Base-by-base conservation (phyloP, 2,329 filamentous ascomycete genomes). In the Cytospora mali region DNA sequence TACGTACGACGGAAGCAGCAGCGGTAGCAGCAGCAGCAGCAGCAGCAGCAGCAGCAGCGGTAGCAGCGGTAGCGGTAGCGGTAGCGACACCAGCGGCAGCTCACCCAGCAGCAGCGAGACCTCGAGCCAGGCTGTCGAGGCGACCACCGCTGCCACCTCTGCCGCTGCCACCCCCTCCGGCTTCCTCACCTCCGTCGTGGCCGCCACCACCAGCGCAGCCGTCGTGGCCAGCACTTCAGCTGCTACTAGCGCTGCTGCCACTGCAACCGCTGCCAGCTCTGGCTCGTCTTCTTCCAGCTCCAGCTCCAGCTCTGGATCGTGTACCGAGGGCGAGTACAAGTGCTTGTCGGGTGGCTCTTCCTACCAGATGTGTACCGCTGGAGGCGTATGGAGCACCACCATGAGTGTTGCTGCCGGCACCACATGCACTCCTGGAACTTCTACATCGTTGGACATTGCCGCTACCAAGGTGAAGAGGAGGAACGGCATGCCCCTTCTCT, bases 1-100 rank as follows among this genome's bases (percentile, higher is more conserved):
- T 6, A 65, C 28, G 21, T 63, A 42, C 35, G 51, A 42, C 60
- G 49, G 55, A 29, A 58, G 48, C 62, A 74, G 75, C 33, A 66
- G 70, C 57, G 73, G 70, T 59, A 75, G 75, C 28, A 71, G 72
- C 28, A 69, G 72, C 29, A 73, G 74, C 28, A 66, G 69, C 56
- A 73, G 69, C 61, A 75, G 75, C 25, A 71, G 72, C 23, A 69
- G 72, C 25, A 76, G 78, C 11, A 67, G 71, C 56, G 70, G 75
- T 25, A 73, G 68, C 63, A 75, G 73, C n/a, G n/a, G n/a, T n/a
- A n/a, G n/a, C n/a, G n/a, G n/a, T n/a, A 67, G 71, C 56, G 70
- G 75, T 25, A 73, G 68, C 63, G 75, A 74, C n/a, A n/a, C n/a
- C n/a, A n/a, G n/a, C n/a, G n/a, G n/a, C 16, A 73, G 71, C 58